phyloP scores from a whole-genome alignment of 2,329 filamentous ascomycete species.

The Trichoderma koningii region DNA sequence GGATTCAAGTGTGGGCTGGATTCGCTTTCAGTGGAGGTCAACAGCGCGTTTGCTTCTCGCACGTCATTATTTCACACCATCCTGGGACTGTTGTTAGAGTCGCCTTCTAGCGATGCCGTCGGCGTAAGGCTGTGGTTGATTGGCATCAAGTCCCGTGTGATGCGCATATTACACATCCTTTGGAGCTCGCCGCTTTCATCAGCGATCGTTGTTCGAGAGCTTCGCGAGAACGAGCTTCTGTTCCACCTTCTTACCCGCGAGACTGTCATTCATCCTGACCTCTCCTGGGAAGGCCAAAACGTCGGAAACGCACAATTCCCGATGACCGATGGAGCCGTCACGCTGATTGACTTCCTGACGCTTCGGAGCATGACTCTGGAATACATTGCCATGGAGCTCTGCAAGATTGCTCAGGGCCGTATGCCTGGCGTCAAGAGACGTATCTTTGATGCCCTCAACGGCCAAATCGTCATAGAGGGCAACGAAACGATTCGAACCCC shows the following conservation, averaged over 20 bases:
- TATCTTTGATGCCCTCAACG: conserved; percentile 74
- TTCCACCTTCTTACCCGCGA: conserved; percentile 74
- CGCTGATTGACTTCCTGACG: conserved; percentile 75
- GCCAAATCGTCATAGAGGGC: conserved; percentile 67
- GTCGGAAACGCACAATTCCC: conserved; percentile 67
- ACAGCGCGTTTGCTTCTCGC: conserved; percentile 69
- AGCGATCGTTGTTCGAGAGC: conserved; percentile 71
- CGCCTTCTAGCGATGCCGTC: conserved; percentile 64
- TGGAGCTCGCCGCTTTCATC: conserved; percentile 83
- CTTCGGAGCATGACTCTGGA: conserved; percentile 77
- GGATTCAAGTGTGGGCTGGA: conserved; percentile 80
- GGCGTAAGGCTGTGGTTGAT: conserved; percentile 69
- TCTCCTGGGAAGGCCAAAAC: conserved; percentile 72
- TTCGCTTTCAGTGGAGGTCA: conserved; percentile 66
- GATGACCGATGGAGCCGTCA: conserved; percentile 64
- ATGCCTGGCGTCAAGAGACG: conserved; percentile 70
- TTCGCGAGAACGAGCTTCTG: conserved; percentile 78
- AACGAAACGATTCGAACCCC: conserved; percentile 68
- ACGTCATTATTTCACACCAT: conserved; percentile 83
- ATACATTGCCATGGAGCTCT: conserved; percentile 83
- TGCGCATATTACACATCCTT: conserved; percentile 75
- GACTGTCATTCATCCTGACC: conserved; percentile 66
- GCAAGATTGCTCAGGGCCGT: conserved; percentile 69
- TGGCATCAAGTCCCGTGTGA: conserved; percentile 65
- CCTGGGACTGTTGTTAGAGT: conserved; percentile 68